phyloP scores from a whole-genome alignment of 2,329 filamentous ascomycete genomes.

The Pseudocercospora eumusae region DNA sequence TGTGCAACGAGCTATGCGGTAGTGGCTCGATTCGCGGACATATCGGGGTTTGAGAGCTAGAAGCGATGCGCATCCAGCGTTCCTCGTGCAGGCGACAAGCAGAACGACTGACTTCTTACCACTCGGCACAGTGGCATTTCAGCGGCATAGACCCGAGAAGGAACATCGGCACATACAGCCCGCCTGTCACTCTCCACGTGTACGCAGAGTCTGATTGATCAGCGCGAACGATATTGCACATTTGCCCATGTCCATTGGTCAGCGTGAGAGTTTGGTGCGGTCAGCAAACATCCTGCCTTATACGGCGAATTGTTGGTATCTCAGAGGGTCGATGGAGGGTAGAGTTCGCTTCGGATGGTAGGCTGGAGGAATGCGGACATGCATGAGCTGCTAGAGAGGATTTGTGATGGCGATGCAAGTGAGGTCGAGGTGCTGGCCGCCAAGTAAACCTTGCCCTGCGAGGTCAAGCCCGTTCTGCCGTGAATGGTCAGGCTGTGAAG shows the following conservation, averaged over 20 bases:
- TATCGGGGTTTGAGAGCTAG: too few relatives aligned
- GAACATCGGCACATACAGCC: background rate
- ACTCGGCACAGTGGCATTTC: too few relatives aligned
- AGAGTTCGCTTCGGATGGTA: background rate
- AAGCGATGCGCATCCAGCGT: background rate
- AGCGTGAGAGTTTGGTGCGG: background rate
- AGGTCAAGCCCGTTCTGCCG: background rate
- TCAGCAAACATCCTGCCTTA: background rate
- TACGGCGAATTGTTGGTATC: too few relatives aligned
- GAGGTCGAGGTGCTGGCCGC: background rate
- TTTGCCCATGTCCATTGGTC: background rate
- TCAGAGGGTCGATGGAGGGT: background rate
- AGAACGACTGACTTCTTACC: too few relatives aligned
- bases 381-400: background rate
- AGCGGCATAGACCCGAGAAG: background rate
- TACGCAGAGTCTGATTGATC: slow-evolving; percentile 12
- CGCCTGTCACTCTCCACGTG: slow-evolving; percentile 6
- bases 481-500: background rate
- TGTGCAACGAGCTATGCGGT: background rate
- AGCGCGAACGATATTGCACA: background rate
- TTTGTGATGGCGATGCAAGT: slow-evolving; percentile 5
- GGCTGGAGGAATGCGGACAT: background rate
- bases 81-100: too few relatives aligned
- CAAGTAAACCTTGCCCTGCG: background rate
- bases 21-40: too few relatives aligned